Evolutionary conservation across 257 asterid genomes (phyloP).

Genomic region (Capsicum rhomboideum): DNA sequence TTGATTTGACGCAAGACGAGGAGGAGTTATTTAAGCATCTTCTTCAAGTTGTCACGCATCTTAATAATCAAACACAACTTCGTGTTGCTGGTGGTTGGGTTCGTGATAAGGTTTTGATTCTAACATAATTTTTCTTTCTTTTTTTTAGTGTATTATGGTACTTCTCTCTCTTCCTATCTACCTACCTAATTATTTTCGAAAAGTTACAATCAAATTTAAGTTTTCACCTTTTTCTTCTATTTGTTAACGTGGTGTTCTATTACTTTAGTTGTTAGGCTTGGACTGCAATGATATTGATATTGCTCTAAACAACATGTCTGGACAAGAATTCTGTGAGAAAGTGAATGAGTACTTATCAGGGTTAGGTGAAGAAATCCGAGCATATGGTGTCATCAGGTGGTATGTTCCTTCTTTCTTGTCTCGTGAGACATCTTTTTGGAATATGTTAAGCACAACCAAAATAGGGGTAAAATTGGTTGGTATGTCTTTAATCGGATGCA

Average conservation of each 20-base stretch:
- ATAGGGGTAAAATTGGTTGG: not conserved
- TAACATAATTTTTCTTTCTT: not conserved
- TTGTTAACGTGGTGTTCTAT: not conserved
- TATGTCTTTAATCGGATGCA: not conserved
- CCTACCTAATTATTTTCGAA: too few species aligned
- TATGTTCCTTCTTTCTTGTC: not conserved
- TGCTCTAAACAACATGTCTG: conserved; percentile 74
- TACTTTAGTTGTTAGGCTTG: conserved; percentile 68
- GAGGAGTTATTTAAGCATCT: conserved; percentile 55
- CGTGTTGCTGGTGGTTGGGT: conserved; percentile 99
- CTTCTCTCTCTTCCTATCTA: too few species aligned
- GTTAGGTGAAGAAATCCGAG: conserved; percentile 49
- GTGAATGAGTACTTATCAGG: conserved; percentile 57
- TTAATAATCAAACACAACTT: conserved; percentile 53
- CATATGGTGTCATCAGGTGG: conserved; percentile 58
- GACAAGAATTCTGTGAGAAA: conserved; percentile 73
- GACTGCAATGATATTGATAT: conserved; percentile 82
- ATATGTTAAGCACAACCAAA: not conserved
- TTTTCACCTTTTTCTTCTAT: not conserved
- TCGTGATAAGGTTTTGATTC: conserved; percentile 67
- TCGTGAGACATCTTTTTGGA: not conserved
- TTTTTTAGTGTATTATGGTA: too few species aligned
- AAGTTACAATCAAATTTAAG: too few species aligned
- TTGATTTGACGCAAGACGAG: conserved; percentile 64
- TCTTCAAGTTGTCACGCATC: conserved; percentile 47